Conservation (phyloP, 306 rosid genomes). For the Pyrus bretschneideri region DNA sequence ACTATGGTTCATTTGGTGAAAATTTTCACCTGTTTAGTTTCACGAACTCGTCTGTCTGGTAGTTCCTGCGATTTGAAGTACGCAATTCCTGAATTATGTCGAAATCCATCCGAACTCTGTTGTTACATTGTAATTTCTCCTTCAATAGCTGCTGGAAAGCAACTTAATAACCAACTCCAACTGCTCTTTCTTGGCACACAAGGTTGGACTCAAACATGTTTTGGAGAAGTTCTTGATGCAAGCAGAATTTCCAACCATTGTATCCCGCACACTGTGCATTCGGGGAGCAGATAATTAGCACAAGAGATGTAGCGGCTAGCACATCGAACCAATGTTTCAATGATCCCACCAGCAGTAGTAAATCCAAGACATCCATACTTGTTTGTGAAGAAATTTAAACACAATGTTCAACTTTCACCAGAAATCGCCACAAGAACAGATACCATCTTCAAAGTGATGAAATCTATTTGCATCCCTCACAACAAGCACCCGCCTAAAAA, state of each 20-base stretch:
- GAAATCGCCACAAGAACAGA: constrained; percentile 70
- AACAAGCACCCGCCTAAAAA: constrained; percentile 40
- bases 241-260: neutral
- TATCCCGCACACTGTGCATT: neutral
- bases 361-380: neutral
- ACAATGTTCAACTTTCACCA: constrained; percentile 37
- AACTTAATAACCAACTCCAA: neutral
- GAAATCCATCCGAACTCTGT: neutral
- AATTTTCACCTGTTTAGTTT: neutral
- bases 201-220: neutral
- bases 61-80: neutral
- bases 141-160: neutral
- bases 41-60: neutral
- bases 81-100: neutral
- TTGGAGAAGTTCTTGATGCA: neutral
- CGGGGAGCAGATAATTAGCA: neutral
- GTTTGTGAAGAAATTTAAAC: neutral
- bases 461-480: constrained; percentile 76
- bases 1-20: neutral
- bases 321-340: neutral
- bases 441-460: constrained; percentile 58
- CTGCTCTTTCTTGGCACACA: neutral
- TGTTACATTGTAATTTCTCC: neutral
- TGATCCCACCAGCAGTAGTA: neutral
- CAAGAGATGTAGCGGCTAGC: no score